Evolutionary conservation across 257 asterid species (phyloP).

Genomic region (Galeopsis tetrahit): DNA sequence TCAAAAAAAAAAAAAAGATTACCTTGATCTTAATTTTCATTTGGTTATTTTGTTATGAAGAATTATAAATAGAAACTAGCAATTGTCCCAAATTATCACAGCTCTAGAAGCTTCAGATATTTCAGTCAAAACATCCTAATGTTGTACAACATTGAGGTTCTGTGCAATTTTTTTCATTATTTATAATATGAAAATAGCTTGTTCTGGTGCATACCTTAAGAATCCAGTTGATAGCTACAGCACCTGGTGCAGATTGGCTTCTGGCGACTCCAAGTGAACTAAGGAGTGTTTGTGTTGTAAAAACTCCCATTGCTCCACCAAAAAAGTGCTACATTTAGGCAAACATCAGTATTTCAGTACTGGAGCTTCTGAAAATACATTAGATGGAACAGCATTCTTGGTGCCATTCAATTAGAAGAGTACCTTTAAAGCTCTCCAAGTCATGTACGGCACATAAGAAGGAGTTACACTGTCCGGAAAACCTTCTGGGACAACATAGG

Average conservation of each 20-base stretch:
- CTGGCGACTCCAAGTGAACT: slow-evolving; percentile 83
- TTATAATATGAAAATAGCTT: slow-evolving; percentile 23
- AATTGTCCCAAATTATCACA: background rate
- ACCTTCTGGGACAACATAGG: slow-evolving; percentile 97
- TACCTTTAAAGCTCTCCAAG: slow-evolving; percentile 99
- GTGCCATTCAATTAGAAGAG: slow-evolving; percentile 14
- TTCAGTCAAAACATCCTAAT: slow-evolving; percentile 1
- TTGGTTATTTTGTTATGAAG: slow-evolving; percentile 5
- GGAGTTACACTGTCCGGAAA: slow-evolving; percentile 91
- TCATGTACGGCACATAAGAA: slow-evolving; percentile 98
- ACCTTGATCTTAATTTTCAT: slow-evolving; percentile 23
- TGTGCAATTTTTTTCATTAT: background rate
- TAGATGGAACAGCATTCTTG: slow-evolving; percentile 4
- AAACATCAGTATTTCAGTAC: slow-evolving; percentile 30
- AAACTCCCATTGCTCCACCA: slow-evolving; percentile 99
- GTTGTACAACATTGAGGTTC: slow-evolving; percentile 2
- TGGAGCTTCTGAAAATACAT: slow-evolving; percentile 30
- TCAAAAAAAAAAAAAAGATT: slow-evolving; percentile 8
- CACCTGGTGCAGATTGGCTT: slow-evolving; percentile 70
- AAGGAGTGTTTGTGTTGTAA: slow-evolving; percentile 94
- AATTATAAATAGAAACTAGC: slow-evolving; percentile 14
- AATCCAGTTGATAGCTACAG: slow-evolving; percentile 98
- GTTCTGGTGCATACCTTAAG: slow-evolving; percentile 68
- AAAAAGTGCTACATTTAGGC: slow-evolving; percentile 74
- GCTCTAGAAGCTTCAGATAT: slow-evolving; percentile 9